These are phyloP conservation scores for Rosa multiflora DNA, from an alignment of 306 rosid species.

Conservation along the genomic window DNA sequence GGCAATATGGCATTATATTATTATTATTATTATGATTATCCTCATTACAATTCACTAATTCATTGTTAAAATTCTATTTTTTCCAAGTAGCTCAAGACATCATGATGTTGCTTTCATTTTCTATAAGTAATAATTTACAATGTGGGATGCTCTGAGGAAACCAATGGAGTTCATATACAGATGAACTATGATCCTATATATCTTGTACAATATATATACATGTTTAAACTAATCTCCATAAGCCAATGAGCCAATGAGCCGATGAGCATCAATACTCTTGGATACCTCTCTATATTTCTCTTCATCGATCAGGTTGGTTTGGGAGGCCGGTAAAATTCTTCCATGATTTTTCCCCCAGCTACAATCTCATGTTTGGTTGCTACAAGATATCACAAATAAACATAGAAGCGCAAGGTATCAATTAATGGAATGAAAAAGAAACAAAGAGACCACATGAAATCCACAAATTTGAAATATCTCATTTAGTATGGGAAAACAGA, in stretches of 20 bases:
- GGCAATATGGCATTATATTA: conserved; percentile 31
- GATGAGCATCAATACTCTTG: not conserved
- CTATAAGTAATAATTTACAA: conserved; percentile 43
- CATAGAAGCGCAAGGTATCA: conserved; percentile 15
- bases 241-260: not conserved
- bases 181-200: conserved; percentile 35
- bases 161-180: conserved; percentile 23
- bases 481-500: conserved; percentile 1
- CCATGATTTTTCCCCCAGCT: conserved; percentile 22
- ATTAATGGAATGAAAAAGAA: not conserved
- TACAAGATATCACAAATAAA: conserved; percentile 39
- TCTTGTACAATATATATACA: conserved; percentile 48
- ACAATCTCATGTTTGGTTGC: conserved; percentile 41
- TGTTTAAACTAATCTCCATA: conserved; percentile 11
- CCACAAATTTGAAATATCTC: not conserved
- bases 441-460: not conserved
- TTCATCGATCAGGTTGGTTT: not conserved
- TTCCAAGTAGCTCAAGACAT: conserved; percentile 19
- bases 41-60: conserved; percentile 20
- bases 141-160: conserved; percentile 25
- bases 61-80: not conserved
- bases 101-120: conserved; percentile 18
- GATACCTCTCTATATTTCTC: not conserved
- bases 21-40: conserved; percentile 31
- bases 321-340: not conserved